Percentiles rank a stretch among this genome's conserved stretches.
phyloP scores from a whole-genome alignment of 2,329 filamentous ascomycete species.

The Aureobasidium zeae region DNA sequence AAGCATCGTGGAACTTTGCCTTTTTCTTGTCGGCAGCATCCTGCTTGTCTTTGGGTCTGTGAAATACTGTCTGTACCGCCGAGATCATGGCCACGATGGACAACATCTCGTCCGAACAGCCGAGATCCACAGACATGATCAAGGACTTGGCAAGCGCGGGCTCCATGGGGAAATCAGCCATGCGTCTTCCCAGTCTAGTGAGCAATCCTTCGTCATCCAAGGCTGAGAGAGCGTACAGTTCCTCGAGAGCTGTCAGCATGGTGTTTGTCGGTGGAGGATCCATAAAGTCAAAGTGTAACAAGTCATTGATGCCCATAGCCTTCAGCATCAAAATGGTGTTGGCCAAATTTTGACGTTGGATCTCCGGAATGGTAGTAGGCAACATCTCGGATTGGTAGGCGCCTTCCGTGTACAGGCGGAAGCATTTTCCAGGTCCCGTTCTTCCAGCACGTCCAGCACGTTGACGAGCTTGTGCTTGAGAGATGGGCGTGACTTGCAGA shows the following conservation, averaged over 20 bases:
- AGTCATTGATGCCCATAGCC: conserved; percentile 97
- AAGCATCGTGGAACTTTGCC: conserved; percentile 89
- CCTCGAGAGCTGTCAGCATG: conserved; percentile 91
- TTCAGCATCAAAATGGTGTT: conserved; percentile 96
- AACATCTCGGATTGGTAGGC: conserved; percentile 97
- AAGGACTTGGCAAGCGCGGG: conserved; percentile 83
- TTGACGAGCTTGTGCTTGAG: conserved; percentile 92
- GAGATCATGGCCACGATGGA: conserved; percentile 93
- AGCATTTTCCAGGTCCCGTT: conserved; percentile 93
- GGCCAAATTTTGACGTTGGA: conserved; percentile 86
- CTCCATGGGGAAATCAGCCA: conserved; percentile 99
- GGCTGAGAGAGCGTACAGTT: conserved; percentile 83
- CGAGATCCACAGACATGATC: conserved; percentile 75
- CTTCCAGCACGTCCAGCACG: conserved; percentile 84
- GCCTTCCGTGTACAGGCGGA: conserved; percentile 87
- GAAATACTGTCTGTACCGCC: conserved; percentile 71
- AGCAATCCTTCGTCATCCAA: conserved; percentile 92
- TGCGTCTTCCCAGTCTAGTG: conserved; percentile 84
- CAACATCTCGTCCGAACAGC: conserved; percentile 88
- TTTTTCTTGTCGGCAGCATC: conserved; percentile 95
- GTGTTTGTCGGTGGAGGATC: conserved; percentile 95
- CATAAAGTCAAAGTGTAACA: conserved; percentile 98
- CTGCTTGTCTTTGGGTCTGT: conserved; percentile 95
- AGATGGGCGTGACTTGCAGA: conserved; percentile 89
- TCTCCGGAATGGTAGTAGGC: conserved; percentile 90